Evolutionary conservation across 164 flowering plant species (phyloP), one percentile per base, ranked within the genome.

Genomic region (Magnolia sinica): DNA sequence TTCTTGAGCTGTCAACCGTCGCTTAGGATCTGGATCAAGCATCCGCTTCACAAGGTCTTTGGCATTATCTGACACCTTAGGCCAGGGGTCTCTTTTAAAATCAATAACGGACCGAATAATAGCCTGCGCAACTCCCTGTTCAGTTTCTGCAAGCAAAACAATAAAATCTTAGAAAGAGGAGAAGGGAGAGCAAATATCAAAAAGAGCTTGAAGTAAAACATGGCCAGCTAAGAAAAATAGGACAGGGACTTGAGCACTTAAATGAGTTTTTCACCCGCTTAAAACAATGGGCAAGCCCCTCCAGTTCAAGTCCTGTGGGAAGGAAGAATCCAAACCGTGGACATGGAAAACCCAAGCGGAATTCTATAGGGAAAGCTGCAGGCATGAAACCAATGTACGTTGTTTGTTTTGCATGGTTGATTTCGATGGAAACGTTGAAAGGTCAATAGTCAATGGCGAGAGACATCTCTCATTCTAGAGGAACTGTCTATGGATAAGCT

Each of bases 81-180:
- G 97, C 98, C 98, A 95, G 18, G 98, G 98, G 72, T 93, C 98
- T 81, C 96, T 87, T 78, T 85, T 91, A 81, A 95, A 93, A 82
- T 95, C 93, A 19, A 93, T 64, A 55, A 84, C 87, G 64, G 96
- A 95, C 23, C 96, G 86, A 81, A 95, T 92, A 76, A 95, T 95
- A 73, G 98, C 97, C 80, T 91, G 97, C 18, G 98, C 98, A 78
- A 95, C 95, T 76, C 98, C 98, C 85, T 93, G 98, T 77, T 95
- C 98, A 76, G 98, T 92, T 84, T 95, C 98, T 95, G 93, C 81
- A 84, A 3, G 23, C n/a, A 14, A 73, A 76, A 23, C 7, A 55
- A 29, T 8, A 67, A 73, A 31, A 29, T 31, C 37, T 24, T 22
- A 24, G 68, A 65, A 11, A 18, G 61, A 55, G 61, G 19, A 16